A percentile compares a stretch with the other conserved stretches of the same genome.
Evolutionary conservation across 768 basidiomycete genomes (phyloP).

Genomic region (Boletus rubropictus): DNA sequence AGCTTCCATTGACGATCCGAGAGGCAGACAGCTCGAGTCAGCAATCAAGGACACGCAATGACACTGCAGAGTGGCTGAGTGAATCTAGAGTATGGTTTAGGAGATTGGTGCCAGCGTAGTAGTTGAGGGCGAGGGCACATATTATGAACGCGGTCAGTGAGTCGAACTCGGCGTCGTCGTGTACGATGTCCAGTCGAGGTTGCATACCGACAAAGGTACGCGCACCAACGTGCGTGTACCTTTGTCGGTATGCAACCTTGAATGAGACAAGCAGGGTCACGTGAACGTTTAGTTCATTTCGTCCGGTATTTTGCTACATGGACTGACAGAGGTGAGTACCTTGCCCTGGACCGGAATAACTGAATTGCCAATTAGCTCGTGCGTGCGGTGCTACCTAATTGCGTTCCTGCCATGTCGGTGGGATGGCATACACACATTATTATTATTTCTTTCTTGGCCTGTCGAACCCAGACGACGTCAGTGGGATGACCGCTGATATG

Average conservation of each 20-base stretch:
- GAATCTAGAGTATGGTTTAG: constrained; percentile 10
- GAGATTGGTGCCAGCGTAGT: not conserved
- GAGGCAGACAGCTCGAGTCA: not conserved
- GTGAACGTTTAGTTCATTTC: too few relatives aligned
- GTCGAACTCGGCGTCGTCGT: constrained; percentile 11
- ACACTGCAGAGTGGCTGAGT: constrained; percentile 10
- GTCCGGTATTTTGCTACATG: too few relatives aligned
- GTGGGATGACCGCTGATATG: too few relatives aligned
- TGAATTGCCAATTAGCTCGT: too few relatives aligned
- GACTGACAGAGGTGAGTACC: too few relatives aligned
- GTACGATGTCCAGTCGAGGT: constrained; percentile 24
- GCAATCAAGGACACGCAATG: constrained; percentile 21
- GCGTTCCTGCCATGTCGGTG: too few relatives aligned
- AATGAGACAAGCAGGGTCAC: too few relatives aligned
- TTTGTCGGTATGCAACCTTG: constrained; percentile 10
- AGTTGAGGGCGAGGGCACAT: not conserved
- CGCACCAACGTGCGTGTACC: constrained; percentile 9
- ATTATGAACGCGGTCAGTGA: constrained; percentile 10
- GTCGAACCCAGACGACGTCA: too few relatives aligned
- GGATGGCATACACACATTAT: too few relatives aligned
- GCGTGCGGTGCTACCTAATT: too few relatives aligned
- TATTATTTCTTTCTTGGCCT: too few relatives aligned
- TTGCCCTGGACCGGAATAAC: too few relatives aligned
- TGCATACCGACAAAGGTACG: constrained; percentile 4
- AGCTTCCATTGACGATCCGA: not conserved